These are phyloP conservation scores for Phytopythium aichiense DNA, from an alignment of 352 stramenopile genomes.

Conservation along the genomic window DNA sequence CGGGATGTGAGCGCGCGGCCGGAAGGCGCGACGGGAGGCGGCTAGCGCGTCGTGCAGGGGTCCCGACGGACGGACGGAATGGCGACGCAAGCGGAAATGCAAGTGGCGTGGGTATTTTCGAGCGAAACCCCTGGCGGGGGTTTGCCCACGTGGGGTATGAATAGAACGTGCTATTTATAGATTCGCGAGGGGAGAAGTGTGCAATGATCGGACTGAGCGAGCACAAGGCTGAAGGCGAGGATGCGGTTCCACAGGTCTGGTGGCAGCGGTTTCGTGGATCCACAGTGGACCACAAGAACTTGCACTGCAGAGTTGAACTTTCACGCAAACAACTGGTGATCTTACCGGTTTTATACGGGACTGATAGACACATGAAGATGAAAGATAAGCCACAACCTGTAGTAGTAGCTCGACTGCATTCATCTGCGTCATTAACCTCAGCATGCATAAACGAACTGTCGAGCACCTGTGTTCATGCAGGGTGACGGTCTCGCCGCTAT, in stretches of 20 bases:
- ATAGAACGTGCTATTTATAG: not conserved
- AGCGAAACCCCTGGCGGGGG: not conserved
- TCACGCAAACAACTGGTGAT: not conserved
- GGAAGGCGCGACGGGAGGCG: not conserved
- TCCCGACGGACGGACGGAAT: no score
- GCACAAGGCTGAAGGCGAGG: not conserved
- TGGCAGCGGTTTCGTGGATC: not conserved
- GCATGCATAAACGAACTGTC: no score
- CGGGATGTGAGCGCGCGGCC: slow-evolving; percentile 1
- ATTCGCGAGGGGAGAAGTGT: not conserved
- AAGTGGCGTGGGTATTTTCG: not conserved
- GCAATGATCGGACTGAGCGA: not conserved
- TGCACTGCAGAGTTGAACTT: slow-evolving; percentile 3
- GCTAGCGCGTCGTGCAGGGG: no score
- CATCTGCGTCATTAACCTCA: no score
- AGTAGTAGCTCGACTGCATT: no score
- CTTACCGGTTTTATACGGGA: not conserved
- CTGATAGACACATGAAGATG: no score
- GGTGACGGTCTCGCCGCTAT: no score
- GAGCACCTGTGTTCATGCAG: no score
- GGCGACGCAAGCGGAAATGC: no score
- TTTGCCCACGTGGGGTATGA: not conserved
- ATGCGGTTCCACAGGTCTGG: not conserved
- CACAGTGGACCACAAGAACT: slow-evolving; percentile 1
- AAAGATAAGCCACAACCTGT: no score